These are phyloP conservation scores for Cornus kousa DNA, from an alignment of 148 eudicot genomes.

Conservation along the genomic window DNA sequence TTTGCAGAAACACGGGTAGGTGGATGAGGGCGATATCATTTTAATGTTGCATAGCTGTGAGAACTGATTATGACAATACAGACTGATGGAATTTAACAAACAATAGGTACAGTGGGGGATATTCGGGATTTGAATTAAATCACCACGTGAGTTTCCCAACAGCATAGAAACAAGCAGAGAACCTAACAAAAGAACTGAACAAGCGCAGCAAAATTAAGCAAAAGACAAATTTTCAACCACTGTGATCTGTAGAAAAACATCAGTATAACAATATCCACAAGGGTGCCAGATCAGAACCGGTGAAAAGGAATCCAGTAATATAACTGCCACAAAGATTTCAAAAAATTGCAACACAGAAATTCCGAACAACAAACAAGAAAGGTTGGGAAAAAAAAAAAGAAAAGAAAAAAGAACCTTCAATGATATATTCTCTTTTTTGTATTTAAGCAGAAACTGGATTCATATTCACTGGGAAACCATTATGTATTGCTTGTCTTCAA, in stretches of 20 bases:
- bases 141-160: not conserved
- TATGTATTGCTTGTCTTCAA: slow-evolving; percentile 19
- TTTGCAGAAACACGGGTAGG: not conserved
- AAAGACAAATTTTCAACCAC: not conserved
- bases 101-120: not conserved
- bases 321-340: slow-evolving; percentile 4
- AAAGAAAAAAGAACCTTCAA: not conserved
- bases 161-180: not conserved
- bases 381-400: not conserved
- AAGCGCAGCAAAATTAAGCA: not conserved
- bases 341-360: not conserved
- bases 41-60: not conserved
- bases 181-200: not conserved
- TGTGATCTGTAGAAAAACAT: slow-evolving; percentile 2
- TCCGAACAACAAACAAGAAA: not conserved
- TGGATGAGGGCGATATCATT: not conserved
- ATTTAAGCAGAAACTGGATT: slow-evolving; percentile 39
- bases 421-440: slow-evolving; percentile 17
- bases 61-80: not conserved
- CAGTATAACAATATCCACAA: not conserved
- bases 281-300: not conserved
- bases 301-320: slow-evolving; percentile 32
- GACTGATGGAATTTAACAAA: not conserved
- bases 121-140: not conserved
- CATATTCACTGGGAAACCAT: slow-evolving; percentile 28